phyloP scores from a whole-genome alignment of 164 flowering plant genomes.

The Liquidambar formosana region DNA sequence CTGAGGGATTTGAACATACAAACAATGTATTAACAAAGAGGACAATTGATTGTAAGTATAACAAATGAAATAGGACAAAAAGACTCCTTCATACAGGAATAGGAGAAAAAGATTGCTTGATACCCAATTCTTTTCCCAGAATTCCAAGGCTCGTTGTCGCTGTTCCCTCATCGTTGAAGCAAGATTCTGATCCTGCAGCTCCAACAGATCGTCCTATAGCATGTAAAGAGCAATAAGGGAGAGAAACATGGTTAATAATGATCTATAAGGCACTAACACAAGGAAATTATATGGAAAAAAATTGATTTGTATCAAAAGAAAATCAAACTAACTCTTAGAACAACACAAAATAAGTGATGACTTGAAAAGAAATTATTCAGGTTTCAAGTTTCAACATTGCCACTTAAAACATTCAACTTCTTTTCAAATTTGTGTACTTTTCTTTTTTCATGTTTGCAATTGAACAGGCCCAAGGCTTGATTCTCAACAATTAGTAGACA shows the following conservation, averaged over 20 bases:
- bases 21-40: slow-evolving; percentile 9
- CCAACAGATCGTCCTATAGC: slow-evolving; percentile 71
- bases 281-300: not conserved
- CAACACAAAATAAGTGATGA: not conserved
- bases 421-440: not conserved
- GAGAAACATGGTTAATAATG: not conserved
- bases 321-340: not conserved
- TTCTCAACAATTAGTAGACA: too few species aligned
- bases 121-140: slow-evolving; percentile 99
- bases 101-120: slow-evolving; percentile 1
- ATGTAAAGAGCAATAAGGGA: slow-evolving; percentile 5
- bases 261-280: not conserved
- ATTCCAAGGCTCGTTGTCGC: slow-evolving; percentile 61
- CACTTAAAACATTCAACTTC: not conserved
- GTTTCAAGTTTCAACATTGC: not conserved
- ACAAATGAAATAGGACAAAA: not conserved
- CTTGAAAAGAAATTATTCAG: not conserved
- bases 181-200: slow-evolving; percentile 79
- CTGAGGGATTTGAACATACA: slow-evolving; percentile 33
- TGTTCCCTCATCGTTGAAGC: slow-evolving; percentile 71
- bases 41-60: not conserved
- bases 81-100: slow-evolving; percentile 23
- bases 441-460: not conserved
- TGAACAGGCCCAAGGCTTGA: not conserved
- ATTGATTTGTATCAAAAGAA: not conserved